Base-by-base conservation (phyloP, 352 stramenopile species). In the Nothophytophthora sp. region DNA sequence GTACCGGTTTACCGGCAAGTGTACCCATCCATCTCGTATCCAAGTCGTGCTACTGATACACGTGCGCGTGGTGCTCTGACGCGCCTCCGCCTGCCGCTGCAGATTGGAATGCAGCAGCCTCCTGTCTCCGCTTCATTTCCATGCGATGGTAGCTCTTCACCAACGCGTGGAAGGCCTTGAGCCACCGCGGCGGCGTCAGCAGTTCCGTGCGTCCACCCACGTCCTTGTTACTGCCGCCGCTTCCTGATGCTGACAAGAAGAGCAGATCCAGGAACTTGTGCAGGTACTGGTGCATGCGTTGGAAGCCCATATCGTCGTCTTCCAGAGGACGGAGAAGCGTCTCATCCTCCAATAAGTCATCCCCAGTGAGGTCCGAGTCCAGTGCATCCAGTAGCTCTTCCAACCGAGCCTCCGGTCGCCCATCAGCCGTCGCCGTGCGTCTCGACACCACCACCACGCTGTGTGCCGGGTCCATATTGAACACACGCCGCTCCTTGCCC, bases 381-480 rank as follows among this genome's bases (percentile, higher is more conserved):
- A 86, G 47, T 3, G 64, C 41, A 18, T 76, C 63, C 2, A 92
- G 42, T 33, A 88, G 52, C 13, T 68, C 37, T 4, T 70, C 63
- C 4, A 92, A 55, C 12, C 72, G 67, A 1, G 39, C 42, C 20
- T 79, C 74, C 2, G 72, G 34, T 13, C 57, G 47, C 30, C 73
- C 70, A 5, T 69, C 48, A 0, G 50, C 40, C 5, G 61, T 77
- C 5, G 46, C 60, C 5, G 67, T 61, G 5, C 52, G 46, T 35
- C 54, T 52, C 0, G 78, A 85, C 8, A 92, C 60, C 15, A 92
- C 64, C 8, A 86, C 74, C 0, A 86, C 81, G 35, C 74, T 81
- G 51, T 92, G 81, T 5, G 78, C 58, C n/a, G 76, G 72, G 25
- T 92, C 81, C 23, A 88, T 48, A 19, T 85, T 82, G 36, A 87